These are phyloP conservation scores for Ophiostoma himal-ulmi DNA, from an alignment of 2,329 filamentous ascomycete species.

Conservation along the genomic window DNA sequence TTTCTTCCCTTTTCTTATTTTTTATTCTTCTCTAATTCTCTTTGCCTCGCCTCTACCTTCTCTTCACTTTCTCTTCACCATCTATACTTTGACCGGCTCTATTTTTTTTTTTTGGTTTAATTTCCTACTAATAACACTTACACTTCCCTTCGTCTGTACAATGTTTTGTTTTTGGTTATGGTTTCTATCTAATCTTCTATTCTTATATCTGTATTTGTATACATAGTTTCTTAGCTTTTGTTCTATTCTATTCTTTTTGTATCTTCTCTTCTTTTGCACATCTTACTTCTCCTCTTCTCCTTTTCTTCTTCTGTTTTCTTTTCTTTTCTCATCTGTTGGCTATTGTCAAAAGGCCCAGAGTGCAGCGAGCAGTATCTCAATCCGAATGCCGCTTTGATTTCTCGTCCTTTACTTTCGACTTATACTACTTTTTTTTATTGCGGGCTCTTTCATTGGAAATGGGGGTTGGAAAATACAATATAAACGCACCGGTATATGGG, in stretches of 20 bases:
- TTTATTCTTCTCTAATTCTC: neutral
- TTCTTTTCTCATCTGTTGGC: neutral
- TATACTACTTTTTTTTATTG: neutral
- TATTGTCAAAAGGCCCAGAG: too few relatives aligned
- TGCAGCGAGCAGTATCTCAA: neutral
- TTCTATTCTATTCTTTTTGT: neutral
- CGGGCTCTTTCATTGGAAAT: neutral
- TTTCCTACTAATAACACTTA: neutral
- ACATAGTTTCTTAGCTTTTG: neutral
- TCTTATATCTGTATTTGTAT: neutral
- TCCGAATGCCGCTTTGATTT: neutral
- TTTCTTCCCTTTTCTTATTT: neutral
- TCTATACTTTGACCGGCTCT: neutral
- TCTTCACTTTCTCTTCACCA: neutral
- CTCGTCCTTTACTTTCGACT: neutral
- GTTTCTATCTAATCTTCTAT: neutral
- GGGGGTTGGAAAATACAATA: constrained; percentile 5
- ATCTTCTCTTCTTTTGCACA: neutral
- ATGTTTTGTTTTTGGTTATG: neutral
- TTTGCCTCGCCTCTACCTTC: neutral
- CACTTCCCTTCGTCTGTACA: neutral
- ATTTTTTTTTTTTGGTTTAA: neutral
- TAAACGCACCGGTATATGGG: constrained; percentile 7
- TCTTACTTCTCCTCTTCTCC: neutral
- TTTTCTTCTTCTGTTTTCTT: neutral